These are phyloP conservation scores for Tuctoria greenei DNA, from an alignment of 176 grass and related monocot species.

Conservation along the genomic window DNA sequence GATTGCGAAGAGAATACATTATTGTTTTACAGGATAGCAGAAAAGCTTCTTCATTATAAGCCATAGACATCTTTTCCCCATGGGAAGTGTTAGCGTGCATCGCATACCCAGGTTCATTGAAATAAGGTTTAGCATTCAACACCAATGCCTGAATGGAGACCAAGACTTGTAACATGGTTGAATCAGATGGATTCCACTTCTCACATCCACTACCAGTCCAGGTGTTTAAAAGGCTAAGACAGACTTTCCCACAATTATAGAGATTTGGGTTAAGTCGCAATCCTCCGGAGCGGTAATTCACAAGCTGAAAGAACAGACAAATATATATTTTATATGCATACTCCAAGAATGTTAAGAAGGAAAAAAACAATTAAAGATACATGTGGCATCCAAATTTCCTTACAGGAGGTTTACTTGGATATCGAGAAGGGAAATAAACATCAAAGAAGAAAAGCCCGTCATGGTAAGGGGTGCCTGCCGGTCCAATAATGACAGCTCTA, in stretches of 20 bases:
- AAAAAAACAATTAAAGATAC: slow-evolving; percentile 20
- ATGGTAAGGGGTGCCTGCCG: slow-evolving; percentile 82
- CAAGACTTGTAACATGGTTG: slow-evolving; percentile 72
- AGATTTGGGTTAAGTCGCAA: slow-evolving; percentile 86
- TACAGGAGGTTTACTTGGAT: slow-evolving; percentile 71
- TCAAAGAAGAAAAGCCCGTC: slow-evolving; percentile 85
- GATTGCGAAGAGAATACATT: slow-evolving; percentile 57
- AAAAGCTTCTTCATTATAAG: slow-evolving; percentile 66
- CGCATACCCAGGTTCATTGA: slow-evolving; percentile 68
- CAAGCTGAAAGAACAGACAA: slow-evolving; percentile 51
- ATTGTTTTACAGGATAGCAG: slow-evolving; percentile 80
- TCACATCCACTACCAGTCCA: slow-evolving; percentile 67
- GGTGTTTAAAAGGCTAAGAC: slow-evolving; percentile 86
- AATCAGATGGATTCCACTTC: slow-evolving; percentile 61
- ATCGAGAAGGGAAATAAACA: slow-evolving; percentile 66
- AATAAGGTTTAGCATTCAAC: slow-evolving; percentile 76
- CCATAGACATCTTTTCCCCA: slow-evolving; percentile 56
- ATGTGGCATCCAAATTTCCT: slow-evolving; percentile 29
- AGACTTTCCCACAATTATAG: slow-evolving; percentile 67
- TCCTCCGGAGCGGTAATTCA: slow-evolving; percentile 77
- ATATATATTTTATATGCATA: slow-evolving; percentile 16
- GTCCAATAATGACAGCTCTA: slow-evolving; percentile 78
- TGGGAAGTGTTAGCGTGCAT: slow-evolving; percentile 40
- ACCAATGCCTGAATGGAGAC: slow-evolving; percentile 81
- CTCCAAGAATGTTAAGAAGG: slow-evolving; percentile 15